phyloP scores from a whole-genome alignment of 2,329 filamentous ascomycete genomes.

The Penicillium verrucosum region DNA sequence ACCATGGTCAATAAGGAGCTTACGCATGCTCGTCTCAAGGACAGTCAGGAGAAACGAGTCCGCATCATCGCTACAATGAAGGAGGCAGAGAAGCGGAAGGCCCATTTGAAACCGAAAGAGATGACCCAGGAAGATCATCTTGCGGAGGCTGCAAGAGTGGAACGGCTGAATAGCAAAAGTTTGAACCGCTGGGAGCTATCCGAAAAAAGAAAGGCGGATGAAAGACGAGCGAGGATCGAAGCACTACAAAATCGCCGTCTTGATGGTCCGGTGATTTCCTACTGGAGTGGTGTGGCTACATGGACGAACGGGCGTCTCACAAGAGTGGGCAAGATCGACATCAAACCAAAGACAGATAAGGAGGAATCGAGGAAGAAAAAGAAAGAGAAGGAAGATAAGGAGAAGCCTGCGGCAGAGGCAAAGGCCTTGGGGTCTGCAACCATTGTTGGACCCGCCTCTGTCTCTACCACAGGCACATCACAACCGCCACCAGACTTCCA shows the following conservation, averaged over 20 bases:
- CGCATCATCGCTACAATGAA: slow-evolving; percentile 57
- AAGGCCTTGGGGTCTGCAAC: slow-evolving; percentile 14
- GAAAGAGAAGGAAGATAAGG: slow-evolving; percentile 29
- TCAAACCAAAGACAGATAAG: slow-evolving; percentile 37
- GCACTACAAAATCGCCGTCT: slow-evolving; percentile 83
- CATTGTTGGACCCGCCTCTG: slow-evolving; percentile 8
- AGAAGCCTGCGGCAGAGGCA: slow-evolving; percentile 22
- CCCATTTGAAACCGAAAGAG: slow-evolving; percentile 70
- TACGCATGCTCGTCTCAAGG: slow-evolving; percentile 48
- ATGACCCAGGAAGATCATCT: slow-evolving; percentile 86
- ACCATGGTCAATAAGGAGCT: slow-evolving; percentile 65
- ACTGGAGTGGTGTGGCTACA: slow-evolving; percentile 87
- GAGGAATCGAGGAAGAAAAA: slow-evolving; percentile 45
- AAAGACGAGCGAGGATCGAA: slow-evolving; percentile 76
- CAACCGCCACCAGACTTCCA: background rate
- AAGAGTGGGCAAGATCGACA: slow-evolving; percentile 63
- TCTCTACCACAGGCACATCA: slow-evolving; percentile 1
- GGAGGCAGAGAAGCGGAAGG: slow-evolving; percentile 60
- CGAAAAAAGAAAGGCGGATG: slow-evolving; percentile 82
- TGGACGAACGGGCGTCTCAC: slow-evolving; percentile 74
- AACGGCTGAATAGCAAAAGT: slow-evolving; percentile 84
- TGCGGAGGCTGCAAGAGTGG: slow-evolving; percentile 75
- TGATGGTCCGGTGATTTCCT: slow-evolving; percentile 83
- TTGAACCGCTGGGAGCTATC: slow-evolving; percentile 91
- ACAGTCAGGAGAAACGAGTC: slow-evolving; percentile 48